phyloP scores from a whole-genome alignment of 306 rosid species.

The Geum urbanum region DNA sequence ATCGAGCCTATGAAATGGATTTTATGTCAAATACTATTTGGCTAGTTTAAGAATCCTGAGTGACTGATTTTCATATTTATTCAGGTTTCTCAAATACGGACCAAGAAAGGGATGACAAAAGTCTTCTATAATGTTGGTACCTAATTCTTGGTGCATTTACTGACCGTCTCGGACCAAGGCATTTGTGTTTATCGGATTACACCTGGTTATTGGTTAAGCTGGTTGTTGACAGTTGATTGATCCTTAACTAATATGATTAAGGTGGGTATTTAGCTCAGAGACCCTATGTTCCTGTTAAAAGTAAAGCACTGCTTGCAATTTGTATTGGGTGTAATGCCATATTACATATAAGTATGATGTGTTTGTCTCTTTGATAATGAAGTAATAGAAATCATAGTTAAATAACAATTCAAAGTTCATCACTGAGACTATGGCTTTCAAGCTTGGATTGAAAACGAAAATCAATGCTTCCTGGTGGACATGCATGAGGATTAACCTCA shows the following conservation, averaged over 20 bases:
- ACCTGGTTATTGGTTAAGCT: too few relatives aligned
- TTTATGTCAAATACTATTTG: neutral
- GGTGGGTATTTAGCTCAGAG: neutral
- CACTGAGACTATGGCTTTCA: too few relatives aligned
- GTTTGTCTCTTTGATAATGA: too few relatives aligned
- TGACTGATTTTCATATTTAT: conserved; percentile 19
- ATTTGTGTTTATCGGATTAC: neutral
- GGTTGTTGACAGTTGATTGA: neutral
- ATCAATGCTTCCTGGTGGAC: too few relatives aligned
- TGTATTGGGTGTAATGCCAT: neutral
- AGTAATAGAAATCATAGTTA: too few relatives aligned
- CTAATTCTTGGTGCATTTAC: neutral
- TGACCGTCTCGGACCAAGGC: neutral
- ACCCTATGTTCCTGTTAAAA: too few relatives aligned
- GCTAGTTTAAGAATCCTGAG: neutral
- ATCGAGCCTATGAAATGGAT: neutral
- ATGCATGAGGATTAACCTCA: too few relatives aligned
- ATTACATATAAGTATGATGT: neutral
- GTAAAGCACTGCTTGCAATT: neutral
- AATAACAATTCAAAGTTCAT: too few relatives aligned
- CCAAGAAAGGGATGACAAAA: conserved; percentile 64
- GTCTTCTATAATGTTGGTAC: conserved; percentile 53
- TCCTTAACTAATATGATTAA: neutral
- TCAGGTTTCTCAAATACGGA: conserved; percentile 69
- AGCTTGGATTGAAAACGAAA: too few relatives aligned